These are phyloP conservation scores for Nannochloropsis granulata DNA, from an alignment of 108 stramenopile genomes.

Conservation along the genomic window DNA sequence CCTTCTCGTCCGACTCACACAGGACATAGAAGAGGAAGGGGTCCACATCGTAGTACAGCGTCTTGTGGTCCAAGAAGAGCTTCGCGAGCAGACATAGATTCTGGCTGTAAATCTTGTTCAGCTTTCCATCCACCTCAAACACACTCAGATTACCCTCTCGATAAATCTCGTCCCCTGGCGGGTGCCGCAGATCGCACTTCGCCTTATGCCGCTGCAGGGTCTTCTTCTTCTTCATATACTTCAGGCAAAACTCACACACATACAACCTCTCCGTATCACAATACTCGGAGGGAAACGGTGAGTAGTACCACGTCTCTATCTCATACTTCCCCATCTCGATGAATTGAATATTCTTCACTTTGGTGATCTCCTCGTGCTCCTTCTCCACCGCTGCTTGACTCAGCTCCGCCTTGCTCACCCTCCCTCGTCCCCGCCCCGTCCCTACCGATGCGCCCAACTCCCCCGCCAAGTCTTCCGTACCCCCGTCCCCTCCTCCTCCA, in stretches of 20 bases:
- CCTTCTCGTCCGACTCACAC: constrained; percentile 78
- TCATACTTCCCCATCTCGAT: constrained; percentile 77
- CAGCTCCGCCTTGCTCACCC: constrained; percentile 8
- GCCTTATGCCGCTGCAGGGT: constrained; percentile 64
- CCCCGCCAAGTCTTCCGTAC: constrained; percentile 17
- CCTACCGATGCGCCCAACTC: constrained; percentile 8
- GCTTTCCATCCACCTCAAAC: constrained; percentile 41
- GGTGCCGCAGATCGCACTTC: constrained; percentile 13
- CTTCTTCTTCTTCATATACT: constrained; percentile 64
- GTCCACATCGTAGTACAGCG: constrained; percentile 96
- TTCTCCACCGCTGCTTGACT: constrained; percentile 32
- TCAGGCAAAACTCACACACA: constrained; percentile 86
- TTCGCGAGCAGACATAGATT: constrained; percentile 92
- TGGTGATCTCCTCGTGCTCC: constrained; percentile 98
- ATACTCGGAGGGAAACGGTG: constrained; percentile 90
- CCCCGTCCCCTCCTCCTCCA: background rate
- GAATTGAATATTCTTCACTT: constrained; percentile 89
- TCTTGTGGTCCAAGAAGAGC: constrained; percentile 99
- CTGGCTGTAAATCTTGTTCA: constrained; percentile 83
- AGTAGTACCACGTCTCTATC: constrained; percentile 96
- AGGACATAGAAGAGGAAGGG: constrained; percentile 96
- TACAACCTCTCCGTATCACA: constrained; percentile 64
- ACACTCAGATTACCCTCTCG: constrained; percentile 16
- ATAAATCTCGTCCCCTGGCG: constrained; percentile 31
- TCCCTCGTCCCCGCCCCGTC: background rate